phyloP scores from a whole-genome alignment of 23 red algal genomes.

The Cyanidium caldarium region DNA sequence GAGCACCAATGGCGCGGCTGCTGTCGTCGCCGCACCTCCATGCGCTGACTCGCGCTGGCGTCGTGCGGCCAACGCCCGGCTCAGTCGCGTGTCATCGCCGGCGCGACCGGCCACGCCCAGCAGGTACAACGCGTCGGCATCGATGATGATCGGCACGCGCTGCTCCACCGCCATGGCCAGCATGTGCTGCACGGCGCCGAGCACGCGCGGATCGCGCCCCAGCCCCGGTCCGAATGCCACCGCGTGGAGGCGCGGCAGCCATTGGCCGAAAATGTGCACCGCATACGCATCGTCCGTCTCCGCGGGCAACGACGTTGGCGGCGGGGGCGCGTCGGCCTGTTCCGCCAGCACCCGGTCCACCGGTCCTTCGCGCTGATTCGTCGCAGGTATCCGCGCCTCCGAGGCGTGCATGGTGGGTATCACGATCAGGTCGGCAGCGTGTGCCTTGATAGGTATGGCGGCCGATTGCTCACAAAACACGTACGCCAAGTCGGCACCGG shows the following conservation, averaged over 20 bases:
- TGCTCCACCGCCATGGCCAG: neutral
- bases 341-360: neutral
- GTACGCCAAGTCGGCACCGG: constrained; percentile 57
- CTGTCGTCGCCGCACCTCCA: neutral
- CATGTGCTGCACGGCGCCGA: neutral
- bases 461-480: constrained; percentile 32
- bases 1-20: constrained; percentile 9
- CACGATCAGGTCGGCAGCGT: constrained; percentile 81
- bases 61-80: neutral
- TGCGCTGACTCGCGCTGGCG: neutral
- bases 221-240: constrained; percentile 61
- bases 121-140: constrained; percentile 77
- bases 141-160: constrained; percentile 35
- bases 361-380: too few relatives aligned
- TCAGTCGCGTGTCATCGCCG: neutral
- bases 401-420: constrained; percentile 6
- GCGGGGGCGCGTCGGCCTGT: too few relatives aligned
- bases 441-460: constrained; percentile 39
- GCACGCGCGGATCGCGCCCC: constrained; percentile 19
- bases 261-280: neutral
- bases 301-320: neutral
- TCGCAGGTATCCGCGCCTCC: too few relatives aligned
- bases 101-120: neutral
- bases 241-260: constrained; percentile 36
- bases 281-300: too few relatives aligned